Base-by-base conservation (phyloP, 257 asterid genomes). In the Gentiana dahurica region DNA sequence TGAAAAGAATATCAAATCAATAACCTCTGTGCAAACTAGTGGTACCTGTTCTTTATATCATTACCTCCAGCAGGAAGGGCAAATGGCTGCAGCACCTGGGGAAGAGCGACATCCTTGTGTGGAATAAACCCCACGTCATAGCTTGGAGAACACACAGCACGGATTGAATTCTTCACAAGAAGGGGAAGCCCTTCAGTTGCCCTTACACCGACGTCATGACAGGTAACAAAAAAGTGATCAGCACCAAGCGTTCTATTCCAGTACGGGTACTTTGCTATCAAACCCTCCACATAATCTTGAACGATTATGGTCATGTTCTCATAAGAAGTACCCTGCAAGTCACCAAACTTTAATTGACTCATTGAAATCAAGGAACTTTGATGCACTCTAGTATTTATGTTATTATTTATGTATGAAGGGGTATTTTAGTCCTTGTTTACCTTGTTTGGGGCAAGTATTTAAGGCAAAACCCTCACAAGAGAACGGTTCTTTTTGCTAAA, bases 181-280 rank as follows among this genome's bases (percentile, higher is more conserved):
- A 79, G 58, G 52, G 85, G 89, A 62, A 83, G 94, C 66, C 99
- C 99, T 77, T 92, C 99, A 35, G 99, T 92, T 64, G 99, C 94
- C 86, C 99, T 88, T 61, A 92, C 99, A 57, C 99, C 99, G 67
- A 92, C 95, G 81, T 92, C 99, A 59, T 92, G 99, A 60, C 99
- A 92, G 58, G 95, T 89, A 60, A 92, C 95, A 73, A 92, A 92
- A 76, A 92, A 88, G 68, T 92, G 97, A 71, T 92, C 99, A 34
- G 95, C 86, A 60, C 99, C 99, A 51, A 85, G 83, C 49, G 99
- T 92, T 76, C 99, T 83, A 70, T 88, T 92, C 99, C 99, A 92
- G 60, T 83, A 79, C 9, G 95, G 95, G 51, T 88, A 92, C 79
- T 88, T 92, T 45, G 60, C 60, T 36, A 79, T 80, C 81, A 92